Evolutionary conservation across 1,284 basidiomycete genomes (phyloP).

Genomic region (Apiotrichum domesticum): DNA sequence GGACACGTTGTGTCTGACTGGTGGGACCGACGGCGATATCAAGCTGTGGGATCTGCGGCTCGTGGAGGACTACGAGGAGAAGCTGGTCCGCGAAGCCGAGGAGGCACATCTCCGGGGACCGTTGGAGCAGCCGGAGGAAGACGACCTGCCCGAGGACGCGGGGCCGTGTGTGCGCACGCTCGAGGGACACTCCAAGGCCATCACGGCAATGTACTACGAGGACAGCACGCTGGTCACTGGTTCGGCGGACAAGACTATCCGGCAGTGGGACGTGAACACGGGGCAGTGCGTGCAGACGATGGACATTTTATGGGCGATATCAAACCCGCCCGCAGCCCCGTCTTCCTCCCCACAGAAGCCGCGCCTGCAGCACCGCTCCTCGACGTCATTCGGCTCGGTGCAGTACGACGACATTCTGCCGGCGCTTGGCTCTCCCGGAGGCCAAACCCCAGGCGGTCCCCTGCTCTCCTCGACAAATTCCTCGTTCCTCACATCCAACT

Average conservation of each 20-base stretch:
- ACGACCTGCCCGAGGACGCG: conserved; percentile 45
- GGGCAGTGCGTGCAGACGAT: conserved; percentile 98
- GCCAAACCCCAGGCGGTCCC: background rate
- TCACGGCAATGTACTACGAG: conserved; percentile 92
- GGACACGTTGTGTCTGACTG: conserved; percentile 82
- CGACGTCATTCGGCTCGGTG: conserved; percentile 39
- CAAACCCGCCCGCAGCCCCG: conserved; percentile 65
- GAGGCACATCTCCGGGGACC: conserved; percentile 25
- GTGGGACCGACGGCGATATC: conserved; percentile 77
- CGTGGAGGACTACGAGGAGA: conserved; percentile 68
- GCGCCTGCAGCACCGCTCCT: conserved; percentile 32
- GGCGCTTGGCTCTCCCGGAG: conserved; percentile 24
- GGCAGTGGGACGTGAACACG: conserved; percentile 95
- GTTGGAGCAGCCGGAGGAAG: conserved; percentile 39
- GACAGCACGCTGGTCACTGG: conserved; percentile 91
- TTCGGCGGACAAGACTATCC: conserved; percentile 94
- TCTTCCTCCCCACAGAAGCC: conserved; percentile 40
- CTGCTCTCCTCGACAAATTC: background rate
- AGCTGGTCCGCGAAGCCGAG: conserved; percentile 50
- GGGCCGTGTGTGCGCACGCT: conserved; percentile 66
- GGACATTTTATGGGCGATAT: conserved; percentile 99
- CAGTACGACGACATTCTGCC: conserved; percentile 50
- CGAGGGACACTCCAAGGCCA: conserved; percentile 87
- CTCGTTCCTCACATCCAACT: conserved; percentile 52
- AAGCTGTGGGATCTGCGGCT: conserved; percentile 79